These are phyloP conservation scores for Aureobasidium sp. DNA, from an alignment of 2,329 filamentous ascomycete genomes.

Conservation along the genomic window DNA sequence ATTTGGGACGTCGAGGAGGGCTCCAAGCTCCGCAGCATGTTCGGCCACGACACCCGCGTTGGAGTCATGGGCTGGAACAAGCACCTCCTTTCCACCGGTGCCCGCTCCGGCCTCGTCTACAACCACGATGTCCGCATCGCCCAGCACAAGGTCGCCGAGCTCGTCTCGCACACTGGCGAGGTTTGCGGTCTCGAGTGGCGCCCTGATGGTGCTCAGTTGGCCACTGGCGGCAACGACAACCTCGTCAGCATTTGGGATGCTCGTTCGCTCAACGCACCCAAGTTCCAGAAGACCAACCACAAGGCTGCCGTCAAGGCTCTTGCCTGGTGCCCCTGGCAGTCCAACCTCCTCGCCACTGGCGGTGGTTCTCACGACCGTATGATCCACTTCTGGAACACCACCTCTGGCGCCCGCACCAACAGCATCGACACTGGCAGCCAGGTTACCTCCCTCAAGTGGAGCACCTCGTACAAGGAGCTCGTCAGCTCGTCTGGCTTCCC, in stretches of 20 bases:
- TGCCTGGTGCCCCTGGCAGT: slow-evolving; percentile 98
- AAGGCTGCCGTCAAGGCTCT: slow-evolving; percentile 97
- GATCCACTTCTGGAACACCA: slow-evolving; percentile 99
- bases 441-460: slow-evolving; percentile 94
- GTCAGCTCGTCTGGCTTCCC: slow-evolving; percentile 96
- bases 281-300: slow-evolving; percentile 99
- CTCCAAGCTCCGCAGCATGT: slow-evolving; percentile 96
- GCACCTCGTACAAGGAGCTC: slow-evolving; percentile 93
- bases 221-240: slow-evolving; percentile 97
- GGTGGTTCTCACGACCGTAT: slow-evolving; percentile 94
- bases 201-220: slow-evolving; percentile 89
- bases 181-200: slow-evolving; percentile 98
- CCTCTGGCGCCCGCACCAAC: slow-evolving; percentile 93
- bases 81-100: slow-evolving; percentile 90
- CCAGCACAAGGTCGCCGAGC: slow-evolving; percentile 95
- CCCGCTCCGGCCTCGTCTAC: slow-evolving; percentile 88
- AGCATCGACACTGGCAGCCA: slow-evolving; percentile 98
- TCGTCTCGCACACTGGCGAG: slow-evolving; percentile 93
- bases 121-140: slow-evolving; percentile 98
- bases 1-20: slow-evolving; percentile 98
- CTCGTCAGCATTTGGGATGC: slow-evolving; percentile 99
- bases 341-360: slow-evolving; percentile 91
- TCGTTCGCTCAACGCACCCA: slow-evolving; percentile 82
- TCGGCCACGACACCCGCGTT: slow-evolving; percentile 91
- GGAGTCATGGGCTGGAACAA: slow-evolving; percentile 99